These are phyloP conservation scores for Eucalyptus viminalis DNA, from an alignment of 345 rosid species.

Conservation along the genomic window DNA sequence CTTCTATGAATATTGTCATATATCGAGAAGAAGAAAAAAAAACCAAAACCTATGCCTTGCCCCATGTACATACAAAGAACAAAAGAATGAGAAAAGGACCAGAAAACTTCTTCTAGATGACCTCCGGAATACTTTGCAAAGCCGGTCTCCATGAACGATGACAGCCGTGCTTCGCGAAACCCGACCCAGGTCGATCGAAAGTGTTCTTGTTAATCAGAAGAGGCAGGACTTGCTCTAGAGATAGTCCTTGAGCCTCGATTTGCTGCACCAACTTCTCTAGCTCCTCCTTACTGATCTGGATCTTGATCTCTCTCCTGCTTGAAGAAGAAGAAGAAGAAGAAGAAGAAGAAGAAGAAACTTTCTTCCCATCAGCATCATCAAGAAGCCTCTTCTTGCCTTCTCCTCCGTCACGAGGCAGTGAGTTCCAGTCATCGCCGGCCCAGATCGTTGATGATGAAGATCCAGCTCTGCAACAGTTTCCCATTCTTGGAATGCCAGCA, in stretches of 20 bases:
- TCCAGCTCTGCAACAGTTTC: constrained; percentile 15
- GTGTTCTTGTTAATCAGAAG: neutral
- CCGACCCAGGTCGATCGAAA: neutral
- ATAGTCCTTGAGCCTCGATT: neutral
- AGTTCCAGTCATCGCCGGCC: constrained; percentile 29
- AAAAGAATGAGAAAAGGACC: neutral
- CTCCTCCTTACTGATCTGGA: neutral
- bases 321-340: neutral
- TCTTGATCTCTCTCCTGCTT: neutral
- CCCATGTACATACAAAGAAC: neutral
- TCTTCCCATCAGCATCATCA: neutral
- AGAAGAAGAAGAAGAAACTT: neutral
- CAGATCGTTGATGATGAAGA: neutral
- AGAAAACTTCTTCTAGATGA: neutral
- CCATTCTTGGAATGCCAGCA: constrained; percentile 10
- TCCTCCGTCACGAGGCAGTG: neutral
- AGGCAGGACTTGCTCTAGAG: neutral
- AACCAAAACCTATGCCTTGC: neutral
- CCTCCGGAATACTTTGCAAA: neutral
- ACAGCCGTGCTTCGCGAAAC: neutral
- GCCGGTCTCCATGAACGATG: neutral
- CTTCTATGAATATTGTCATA: neutral
- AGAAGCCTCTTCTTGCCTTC: neutral
- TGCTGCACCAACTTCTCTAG: neutral
- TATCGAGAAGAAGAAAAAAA: neutral